A percentile compares a stretch with the other conserved stretches of the same genome.
phyloP scores from a whole-genome alignment of 2,329 filamentous ascomycete species.

The Dactylonectria macrodidyma region DNA sequence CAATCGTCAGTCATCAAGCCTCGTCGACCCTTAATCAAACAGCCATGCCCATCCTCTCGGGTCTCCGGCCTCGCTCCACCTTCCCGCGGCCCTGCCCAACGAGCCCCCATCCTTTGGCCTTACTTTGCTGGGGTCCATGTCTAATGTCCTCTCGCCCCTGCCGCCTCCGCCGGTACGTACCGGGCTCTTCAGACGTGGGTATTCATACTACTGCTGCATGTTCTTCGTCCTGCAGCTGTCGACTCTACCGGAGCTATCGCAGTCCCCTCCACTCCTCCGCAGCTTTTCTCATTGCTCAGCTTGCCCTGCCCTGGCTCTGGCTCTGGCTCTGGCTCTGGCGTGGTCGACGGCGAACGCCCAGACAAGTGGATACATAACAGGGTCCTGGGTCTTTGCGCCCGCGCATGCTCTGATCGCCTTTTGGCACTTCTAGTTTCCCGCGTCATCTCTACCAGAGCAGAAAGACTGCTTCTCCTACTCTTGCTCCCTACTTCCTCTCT shows the following conservation, averaged over 20 bases:
- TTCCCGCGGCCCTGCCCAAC: constrained; percentile 41
- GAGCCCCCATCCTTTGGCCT: constrained; percentile 33
- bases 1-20: constrained; percentile 44
- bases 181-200: constrained; percentile 26
- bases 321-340: constrained; percentile 40
- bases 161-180: constrained; percentile 32
- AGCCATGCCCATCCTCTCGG: constrained; percentile 47
- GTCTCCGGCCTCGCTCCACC: constrained; percentile 45
- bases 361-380: constrained; percentile 45
- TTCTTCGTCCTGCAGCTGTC: constrained; percentile 39
- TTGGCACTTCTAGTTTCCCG: constrained; percentile 36
- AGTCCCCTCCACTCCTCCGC: constrained; percentile 35
- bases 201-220: constrained; percentile 23
- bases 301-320: constrained; percentile 42
- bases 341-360: constrained; percentile 37
- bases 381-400: constrained; percentile 40
- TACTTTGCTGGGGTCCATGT: constrained; percentile 37
- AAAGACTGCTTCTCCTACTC: constrained; percentile 34
- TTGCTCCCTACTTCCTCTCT: constrained; percentile 29
- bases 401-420: constrained; percentile 46
- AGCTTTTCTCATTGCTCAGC: constrained; percentile 39
- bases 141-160: constrained; percentile 33
- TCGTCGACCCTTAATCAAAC: constrained; percentile 51
- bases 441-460: constrained; percentile 38
- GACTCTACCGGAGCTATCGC: constrained; percentile 19